These are phyloP conservation scores for Backusella liffmaniae DNA, from an alignment of 192 early-diverging fungal species.

Conservation along the genomic window DNA sequence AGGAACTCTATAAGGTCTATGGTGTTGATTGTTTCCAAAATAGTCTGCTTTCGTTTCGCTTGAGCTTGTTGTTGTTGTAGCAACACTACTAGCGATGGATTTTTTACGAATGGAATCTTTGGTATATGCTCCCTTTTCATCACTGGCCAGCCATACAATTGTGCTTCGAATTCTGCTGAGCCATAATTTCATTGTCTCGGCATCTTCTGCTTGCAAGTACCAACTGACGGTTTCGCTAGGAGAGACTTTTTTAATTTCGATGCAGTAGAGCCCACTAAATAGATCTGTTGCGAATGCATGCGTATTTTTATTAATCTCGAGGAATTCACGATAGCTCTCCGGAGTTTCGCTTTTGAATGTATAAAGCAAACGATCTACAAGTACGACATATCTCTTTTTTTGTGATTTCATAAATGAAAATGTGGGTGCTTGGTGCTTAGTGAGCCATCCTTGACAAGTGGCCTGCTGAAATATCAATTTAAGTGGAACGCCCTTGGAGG, in stretches of 20 bases:
- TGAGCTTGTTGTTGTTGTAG: neutral
- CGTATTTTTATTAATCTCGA: constrained; percentile 17
- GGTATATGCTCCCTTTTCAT: neutral
- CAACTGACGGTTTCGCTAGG: constrained; percentile 7
- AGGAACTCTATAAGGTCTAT: neutral
- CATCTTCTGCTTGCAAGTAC: constrained; percentile 26
- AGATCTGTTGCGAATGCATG: constrained; percentile 28
- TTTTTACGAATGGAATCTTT: neutral
- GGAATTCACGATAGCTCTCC: constrained; percentile 17
- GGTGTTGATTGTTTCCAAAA: neutral
- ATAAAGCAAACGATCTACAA: constrained; percentile 22
- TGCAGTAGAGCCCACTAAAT: constrained; percentile 21
- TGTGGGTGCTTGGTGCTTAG: constrained; percentile 20
- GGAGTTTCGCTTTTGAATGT: constrained; percentile 22
- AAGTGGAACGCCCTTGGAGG: neutral
- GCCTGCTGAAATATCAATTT: constrained; percentile 12
- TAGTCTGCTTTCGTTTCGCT: neutral
- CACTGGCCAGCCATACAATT: constrained; percentile 6
- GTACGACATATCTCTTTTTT: constrained; percentile 23
- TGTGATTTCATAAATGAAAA: constrained; percentile 22
- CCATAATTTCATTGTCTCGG: constrained; percentile 21
- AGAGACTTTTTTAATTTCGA: constrained; percentile 24
- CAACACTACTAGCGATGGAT: neutral
- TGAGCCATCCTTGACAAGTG: constrained; percentile 19
- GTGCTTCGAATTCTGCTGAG: constrained; percentile 17